Evolutionary conservation across 345 rosid species (phyloP).

Genomic region (Abelmoschus esculentus): DNA sequence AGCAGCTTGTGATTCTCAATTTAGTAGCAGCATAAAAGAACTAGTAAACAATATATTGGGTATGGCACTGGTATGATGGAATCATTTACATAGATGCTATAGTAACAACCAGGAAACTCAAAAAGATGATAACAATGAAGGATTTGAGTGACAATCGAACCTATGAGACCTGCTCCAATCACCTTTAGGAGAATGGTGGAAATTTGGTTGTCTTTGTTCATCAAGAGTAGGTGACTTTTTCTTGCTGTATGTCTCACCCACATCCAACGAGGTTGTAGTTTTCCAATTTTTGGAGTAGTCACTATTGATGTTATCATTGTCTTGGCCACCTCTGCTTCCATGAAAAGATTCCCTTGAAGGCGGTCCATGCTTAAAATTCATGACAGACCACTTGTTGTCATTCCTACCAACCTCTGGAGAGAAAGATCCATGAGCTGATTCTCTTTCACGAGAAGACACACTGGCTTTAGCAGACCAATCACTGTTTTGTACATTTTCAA

Average conservation of each 20-base stretch:
- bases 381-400: slow-evolving; percentile 40
- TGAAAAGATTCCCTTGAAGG: slow-evolving; percentile 43
- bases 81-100: neutral
- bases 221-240: slow-evolving; percentile 73
- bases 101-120: neutral
- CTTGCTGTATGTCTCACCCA: slow-evolving; percentile 41
- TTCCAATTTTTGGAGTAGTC: slow-evolving; percentile 10
- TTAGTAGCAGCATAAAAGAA: neutral
- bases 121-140: neutral
- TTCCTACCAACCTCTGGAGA: slow-evolving; percentile 39
- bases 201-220: slow-evolving; percentile 56
- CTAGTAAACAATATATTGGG: neutral
- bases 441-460: slow-evolving; percentile 34
- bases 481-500: slow-evolving; percentile 25
- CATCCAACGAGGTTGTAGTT: slow-evolving; percentile 27
- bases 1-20: neutral
- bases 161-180: slow-evolving; percentile 49
- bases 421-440: slow-evolving; percentile 37
- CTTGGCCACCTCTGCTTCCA: slow-evolving; percentile 45
- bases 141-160: slow-evolving; percentile 23
- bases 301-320: slow-evolving; percentile 30
- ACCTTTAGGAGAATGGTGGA: slow-evolving; percentile 46
- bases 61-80: neutral
- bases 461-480: slow-evolving; percentile 37
- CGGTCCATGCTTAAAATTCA: slow-evolving; percentile 31